These are phyloP conservation scores for Aurinia saxatilis DNA, from an alignment of 345 rosid species.

Conservation along the genomic window DNA sequence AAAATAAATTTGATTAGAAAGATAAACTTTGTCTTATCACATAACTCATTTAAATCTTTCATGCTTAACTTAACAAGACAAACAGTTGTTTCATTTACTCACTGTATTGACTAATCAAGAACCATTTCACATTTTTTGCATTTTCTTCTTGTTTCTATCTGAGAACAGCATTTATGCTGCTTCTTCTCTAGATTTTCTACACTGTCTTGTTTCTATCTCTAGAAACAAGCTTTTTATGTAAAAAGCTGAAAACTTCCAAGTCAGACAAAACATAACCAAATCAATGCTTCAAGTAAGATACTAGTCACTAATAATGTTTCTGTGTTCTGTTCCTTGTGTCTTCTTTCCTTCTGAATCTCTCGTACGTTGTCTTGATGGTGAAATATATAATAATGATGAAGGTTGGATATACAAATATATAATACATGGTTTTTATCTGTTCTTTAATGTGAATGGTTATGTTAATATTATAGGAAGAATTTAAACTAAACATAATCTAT, in stretches of 20 bases:
- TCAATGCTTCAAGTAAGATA: not conserved
- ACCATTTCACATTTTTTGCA: not conserved
- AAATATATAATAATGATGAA: conserved; percentile 1
- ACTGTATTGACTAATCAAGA: not conserved
- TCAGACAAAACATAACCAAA: conserved; percentile 21
- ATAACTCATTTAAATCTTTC: not conserved
- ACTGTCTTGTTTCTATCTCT: conserved; percentile 17
- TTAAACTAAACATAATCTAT: not conserved
- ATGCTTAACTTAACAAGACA: not conserved
- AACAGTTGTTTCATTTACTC: not conserved
- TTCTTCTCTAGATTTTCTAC: conserved; percentile 8
- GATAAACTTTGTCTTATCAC: not conserved
- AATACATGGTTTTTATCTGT: not conserved
- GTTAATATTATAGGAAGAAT: not conserved
- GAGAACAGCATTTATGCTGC: conserved; percentile 17
- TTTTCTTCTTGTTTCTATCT: conserved; percentile 24
- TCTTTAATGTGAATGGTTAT: not conserved
- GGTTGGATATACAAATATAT: not conserved
- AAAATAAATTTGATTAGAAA: not conserved
- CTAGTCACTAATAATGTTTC: not conserved
- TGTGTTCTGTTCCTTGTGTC: not conserved
- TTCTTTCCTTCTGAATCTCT: conserved; percentile 4
- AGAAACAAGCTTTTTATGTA: conserved; percentile 3
- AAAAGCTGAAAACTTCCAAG: conserved; percentile 10
- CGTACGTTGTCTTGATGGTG: conserved; percentile 15